phyloP scores from a whole-genome alignment of 768 basidiomycete genomes.

The Cyathus striatus region DNA sequence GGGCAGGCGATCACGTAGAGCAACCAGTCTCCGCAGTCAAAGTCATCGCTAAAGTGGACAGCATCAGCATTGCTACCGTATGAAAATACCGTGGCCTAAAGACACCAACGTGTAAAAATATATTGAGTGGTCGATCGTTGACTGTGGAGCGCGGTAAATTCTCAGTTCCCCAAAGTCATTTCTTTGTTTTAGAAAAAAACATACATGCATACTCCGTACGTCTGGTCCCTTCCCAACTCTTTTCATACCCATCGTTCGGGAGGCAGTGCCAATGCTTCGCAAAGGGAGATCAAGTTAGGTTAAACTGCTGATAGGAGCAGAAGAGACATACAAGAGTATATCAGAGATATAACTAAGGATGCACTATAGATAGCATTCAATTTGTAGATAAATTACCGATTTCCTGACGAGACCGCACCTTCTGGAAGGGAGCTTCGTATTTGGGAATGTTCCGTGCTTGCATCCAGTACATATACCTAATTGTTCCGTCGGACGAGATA shows the following conservation, averaged over 20 bases:
- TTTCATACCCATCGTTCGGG: constrained; percentile 50
- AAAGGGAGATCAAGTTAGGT: constrained; percentile 7
- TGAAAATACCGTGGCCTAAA: neutral
- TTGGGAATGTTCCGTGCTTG: constrained; percentile 61
- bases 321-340: constrained; percentile 58
- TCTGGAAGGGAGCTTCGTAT: constrained; percentile 72
- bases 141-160: constrained; percentile 41
- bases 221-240: constrained; percentile 44
- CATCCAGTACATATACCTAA: constrained; percentile 75
- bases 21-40: constrained; percentile 78
- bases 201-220: constrained; percentile 55
- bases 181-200: too few species aligned
- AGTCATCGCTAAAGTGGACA: constrained; percentile 45
- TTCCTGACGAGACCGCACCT: constrained; percentile 35
- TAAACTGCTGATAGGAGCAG: neutral
- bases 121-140: constrained; percentile 74
- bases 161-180: too few species aligned
- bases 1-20: constrained; percentile 75
- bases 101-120: constrained; percentile 67
- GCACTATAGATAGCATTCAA: constrained; percentile 31
- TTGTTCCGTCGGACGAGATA: constrained; percentile 37
- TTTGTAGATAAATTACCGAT: constrained; percentile 1
- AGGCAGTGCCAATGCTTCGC: constrained; percentile 51
- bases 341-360: constrained; percentile 80
- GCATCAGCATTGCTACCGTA: neutral